Percentiles rank a stretch among this genome's conserved stretches.
Evolutionary conservation across 2,329 filamentous ascomycete genomes (phyloP).

Genomic region (Verticillium isaacii): DNA sequence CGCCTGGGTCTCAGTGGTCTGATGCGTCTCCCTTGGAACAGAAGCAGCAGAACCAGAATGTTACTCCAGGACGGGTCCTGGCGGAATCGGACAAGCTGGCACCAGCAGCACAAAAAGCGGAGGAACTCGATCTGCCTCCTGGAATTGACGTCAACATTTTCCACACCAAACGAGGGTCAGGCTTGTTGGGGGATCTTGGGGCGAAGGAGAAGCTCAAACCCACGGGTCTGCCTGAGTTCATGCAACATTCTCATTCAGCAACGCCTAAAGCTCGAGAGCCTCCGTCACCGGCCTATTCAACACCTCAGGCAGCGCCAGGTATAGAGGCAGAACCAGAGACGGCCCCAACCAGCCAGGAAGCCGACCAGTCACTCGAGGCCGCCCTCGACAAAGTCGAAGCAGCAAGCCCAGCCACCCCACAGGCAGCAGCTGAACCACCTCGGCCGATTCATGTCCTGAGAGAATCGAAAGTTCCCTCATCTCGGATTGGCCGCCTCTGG

Average conservation of each 20-base stretch:
- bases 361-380: conserved; percentile 22
- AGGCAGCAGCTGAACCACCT: not conserved
- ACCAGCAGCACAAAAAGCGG: not conserved
- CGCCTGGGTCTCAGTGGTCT: conserved; percentile 4
- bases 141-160: conserved; percentile 44
- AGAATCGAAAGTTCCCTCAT: conserved; percentile 87
- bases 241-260: conserved; percentile 4
- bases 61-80: not conserved
- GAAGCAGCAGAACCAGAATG: not conserved
- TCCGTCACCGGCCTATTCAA: not conserved
- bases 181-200: conserved; percentile 26
- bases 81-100: not conserved
- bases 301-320: not conserved
- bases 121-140: conserved; percentile 28
- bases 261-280: not conserved
- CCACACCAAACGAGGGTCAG: conserved; percentile 39
- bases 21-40: conserved; percentile 6
- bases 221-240: conserved; percentile 17
- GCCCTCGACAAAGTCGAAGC: not conserved
- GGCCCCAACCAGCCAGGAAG: conserved; percentile 18
- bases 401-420: not conserved
- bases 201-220: conserved; percentile 9
- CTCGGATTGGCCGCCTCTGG: conserved; percentile 82
- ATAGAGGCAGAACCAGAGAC: not conserved
- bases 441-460: conserved; percentile 56